Conservation (phyloP, 163 green algal species). For the Volvox carteri region DNA sequence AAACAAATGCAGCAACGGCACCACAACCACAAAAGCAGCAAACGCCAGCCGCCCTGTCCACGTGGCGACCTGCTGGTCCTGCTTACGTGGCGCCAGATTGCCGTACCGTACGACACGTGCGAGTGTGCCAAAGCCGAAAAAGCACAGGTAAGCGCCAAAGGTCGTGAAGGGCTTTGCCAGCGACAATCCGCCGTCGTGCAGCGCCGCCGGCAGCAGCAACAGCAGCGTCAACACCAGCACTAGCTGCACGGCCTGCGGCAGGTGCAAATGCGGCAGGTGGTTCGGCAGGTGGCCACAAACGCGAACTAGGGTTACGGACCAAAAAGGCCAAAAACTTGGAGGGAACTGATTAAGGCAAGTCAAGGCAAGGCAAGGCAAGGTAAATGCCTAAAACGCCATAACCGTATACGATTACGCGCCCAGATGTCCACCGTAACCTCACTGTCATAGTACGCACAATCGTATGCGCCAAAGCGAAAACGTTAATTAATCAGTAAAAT, state of each 20-base stretch:
- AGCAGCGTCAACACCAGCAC: conserved; percentile 55
- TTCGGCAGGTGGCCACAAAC: too few species aligned
- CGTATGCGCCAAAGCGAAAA: too few species aligned
- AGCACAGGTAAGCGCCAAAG: conserved; percentile 60
- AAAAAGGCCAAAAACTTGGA: too few species aligned
- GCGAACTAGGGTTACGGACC: too few species aligned
- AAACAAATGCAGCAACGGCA: conserved; percentile 61
- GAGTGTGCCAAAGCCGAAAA: conserved; percentile 63
- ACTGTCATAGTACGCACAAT: too few species aligned
- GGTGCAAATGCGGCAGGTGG: too few species aligned
- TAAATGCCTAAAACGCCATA: too few species aligned
- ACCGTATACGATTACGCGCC: too few species aligned
- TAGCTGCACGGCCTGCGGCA: conserved; percentile 60
- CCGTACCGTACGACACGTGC: conserved; percentile 56
- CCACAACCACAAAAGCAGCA: conserved; percentile 42
- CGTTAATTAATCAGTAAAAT: too few species aligned
- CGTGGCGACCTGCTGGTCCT: conserved; percentile 42
- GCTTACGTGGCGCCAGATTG: not conserved
- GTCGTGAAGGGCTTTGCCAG: conserved; percentile 43
- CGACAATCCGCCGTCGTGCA: conserved; percentile 54
- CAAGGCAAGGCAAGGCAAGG: too few species aligned
- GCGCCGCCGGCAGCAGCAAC: conserved; percentile 61
- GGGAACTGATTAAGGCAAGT: too few species aligned
- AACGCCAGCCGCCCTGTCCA: conserved; percentile 39
- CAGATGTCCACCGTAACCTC: too few species aligned